phyloP scores from a whole-genome alignment of 805 yeast genomes.

The Tetrapisispora phaffii region DNA sequence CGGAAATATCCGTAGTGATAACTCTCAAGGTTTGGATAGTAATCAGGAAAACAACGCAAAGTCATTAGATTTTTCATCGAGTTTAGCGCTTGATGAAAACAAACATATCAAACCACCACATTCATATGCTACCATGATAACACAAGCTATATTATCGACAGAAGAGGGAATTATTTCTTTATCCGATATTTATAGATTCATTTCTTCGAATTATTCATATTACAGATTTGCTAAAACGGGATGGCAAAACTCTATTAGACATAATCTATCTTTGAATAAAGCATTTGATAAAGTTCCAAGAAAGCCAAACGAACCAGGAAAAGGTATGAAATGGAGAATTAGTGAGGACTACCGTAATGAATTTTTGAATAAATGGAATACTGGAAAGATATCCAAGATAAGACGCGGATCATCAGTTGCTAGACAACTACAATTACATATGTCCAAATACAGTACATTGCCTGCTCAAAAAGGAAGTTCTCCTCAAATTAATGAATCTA shows the following conservation, averaged over 20 bases:
- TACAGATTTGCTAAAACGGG: conserved; percentile 89
- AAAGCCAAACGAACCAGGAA: conserved; percentile 92
- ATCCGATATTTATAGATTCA: conserved; percentile 89
- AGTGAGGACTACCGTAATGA: conserved; percentile 77
- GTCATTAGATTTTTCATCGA: conserved; percentile 32
- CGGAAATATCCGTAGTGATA: not conserved
- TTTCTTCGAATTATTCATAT: conserved; percentile 76
- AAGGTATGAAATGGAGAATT: conserved; percentile 99
- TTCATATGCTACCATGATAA: conserved; percentile 95
- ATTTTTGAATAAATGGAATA: conserved; percentile 67
- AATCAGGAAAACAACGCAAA: not conserved
- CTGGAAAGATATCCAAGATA: conserved; percentile 62
- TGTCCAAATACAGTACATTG: conserved; percentile 38
- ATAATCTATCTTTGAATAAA: conserved; percentile 85
- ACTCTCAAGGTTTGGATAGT: not conserved
- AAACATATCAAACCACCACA: conserved; percentile 90
- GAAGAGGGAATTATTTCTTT: conserved; percentile 80
- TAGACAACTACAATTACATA: conserved; percentile 67
- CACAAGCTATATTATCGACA: conserved; percentile 88
- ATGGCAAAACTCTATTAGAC: conserved; percentile 97
- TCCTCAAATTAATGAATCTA: not conserved
- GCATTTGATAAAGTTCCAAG: conserved; percentile 97
- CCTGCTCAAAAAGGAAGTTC: conserved; percentile 19
- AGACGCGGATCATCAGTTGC: conserved; percentile 77
- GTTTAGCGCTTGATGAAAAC: conserved; percentile 80